A percentile compares a stretch with the other conserved stretches of the same genome.
Evolutionary conservation across 2,329 filamentous ascomycete genomes (phyloP).

Genomic region (Colletotrichum sp.): DNA sequence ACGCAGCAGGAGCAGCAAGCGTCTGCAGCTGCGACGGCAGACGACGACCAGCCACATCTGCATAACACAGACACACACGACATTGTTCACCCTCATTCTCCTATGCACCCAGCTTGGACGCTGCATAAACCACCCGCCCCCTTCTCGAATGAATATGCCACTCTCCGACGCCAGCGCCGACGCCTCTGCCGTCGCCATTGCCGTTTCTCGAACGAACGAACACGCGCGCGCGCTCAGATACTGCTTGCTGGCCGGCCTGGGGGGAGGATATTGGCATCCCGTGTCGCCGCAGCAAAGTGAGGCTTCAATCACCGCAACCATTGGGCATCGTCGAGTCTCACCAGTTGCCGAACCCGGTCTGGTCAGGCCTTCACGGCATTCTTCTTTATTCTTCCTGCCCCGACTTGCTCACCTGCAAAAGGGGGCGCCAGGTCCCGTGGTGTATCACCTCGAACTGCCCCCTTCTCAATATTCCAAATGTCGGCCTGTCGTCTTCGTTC

Average conservation of each 20-base stretch:
- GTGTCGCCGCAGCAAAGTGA: conserved; percentile 3
- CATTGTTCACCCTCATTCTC: not conserved
- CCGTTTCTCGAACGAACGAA: not conserved
- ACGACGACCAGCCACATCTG: not conserved
- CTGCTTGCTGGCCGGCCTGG: not conserved
- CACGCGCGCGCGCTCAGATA: not conserved
- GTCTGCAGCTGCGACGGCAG: not conserved
- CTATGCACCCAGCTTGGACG: not conserved
- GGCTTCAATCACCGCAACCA: conserved; percentile 3
- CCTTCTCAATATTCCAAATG: conserved; percentile 15
- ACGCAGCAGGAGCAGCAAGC: not conserved
- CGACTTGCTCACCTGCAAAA: not conserved
- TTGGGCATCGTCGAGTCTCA: conserved; percentile 20
- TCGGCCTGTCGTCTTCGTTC: not conserved
- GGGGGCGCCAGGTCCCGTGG: not conserved
- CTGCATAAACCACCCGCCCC: not conserved
- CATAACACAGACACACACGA: not conserved
- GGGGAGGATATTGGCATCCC: not conserved
- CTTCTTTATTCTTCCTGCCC: not conserved
- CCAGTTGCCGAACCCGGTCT: conserved; percentile 4
- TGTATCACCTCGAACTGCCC: not conserved
- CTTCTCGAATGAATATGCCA: not conserved
- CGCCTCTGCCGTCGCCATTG: not conserved
- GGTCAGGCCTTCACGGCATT: not conserved
- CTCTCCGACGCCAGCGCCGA: not conserved